Evolutionary conservation across 208 protist species (phyloP), one percentile per base, ranked within the genome.

Genomic region (Porcisia deanei): DNA sequence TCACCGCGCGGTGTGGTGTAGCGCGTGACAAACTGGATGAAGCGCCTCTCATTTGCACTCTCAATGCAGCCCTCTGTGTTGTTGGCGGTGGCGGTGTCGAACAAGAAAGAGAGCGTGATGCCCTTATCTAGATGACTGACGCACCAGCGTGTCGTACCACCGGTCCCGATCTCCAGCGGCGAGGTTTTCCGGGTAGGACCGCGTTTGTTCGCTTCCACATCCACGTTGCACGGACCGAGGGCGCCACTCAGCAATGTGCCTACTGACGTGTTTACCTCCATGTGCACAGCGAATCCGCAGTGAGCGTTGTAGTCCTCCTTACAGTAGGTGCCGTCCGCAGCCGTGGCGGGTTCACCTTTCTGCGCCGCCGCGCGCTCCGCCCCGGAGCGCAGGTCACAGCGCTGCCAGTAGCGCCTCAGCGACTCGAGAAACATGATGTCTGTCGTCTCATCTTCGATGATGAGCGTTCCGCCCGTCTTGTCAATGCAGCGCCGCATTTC

Each of bases 381-480:
- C 9, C 74, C 78, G 14, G 72, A 45, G 16, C 79, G 75, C 66
- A 94, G 61, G 76, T 91, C 85, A 75, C 77, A 93, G 25, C 88
- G 88, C 63, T 92, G 80, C 83, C 93, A 94, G 83, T 94, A 95
- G 10, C 89, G 85, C 79, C 85, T 70, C 30, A 97, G 80, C 18
- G 91, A 91, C 39, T 84, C 80, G 41, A 93, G 88, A 76, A 99
- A 98, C 66, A 93, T 89, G 37, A 87, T 83, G 75, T 95, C 81
- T 20, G 85, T 89, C 82, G 99, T 99, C 45, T 87, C 85, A 84
- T 99, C 99, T 25, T 96, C 97, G 61, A 99, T 84, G 41, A 99
- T 91, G 69, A 99, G 85, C 6, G 93, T 88, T 41, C 98, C 98
- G 41, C 98, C 97, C n/a, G 97, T 98, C 78, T 87, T 83, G 78